Evolutionary conservation across 1,284 basidiomycete genomes (phyloP).

Genomic region (Leccinum laetum): DNA sequence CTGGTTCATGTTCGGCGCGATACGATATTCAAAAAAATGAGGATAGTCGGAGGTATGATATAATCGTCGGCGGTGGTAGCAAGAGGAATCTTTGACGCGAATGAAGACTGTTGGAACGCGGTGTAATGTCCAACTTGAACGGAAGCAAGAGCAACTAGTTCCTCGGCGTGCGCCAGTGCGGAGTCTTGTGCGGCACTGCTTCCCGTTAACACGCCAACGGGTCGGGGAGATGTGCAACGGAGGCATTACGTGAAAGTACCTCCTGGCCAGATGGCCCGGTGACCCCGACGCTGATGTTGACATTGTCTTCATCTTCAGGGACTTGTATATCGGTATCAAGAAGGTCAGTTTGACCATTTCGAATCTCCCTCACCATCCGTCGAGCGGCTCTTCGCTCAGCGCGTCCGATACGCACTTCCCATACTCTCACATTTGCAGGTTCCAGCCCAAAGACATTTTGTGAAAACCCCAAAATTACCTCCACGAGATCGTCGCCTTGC

Average conservation of each 20-base stretch:
- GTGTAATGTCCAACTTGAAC: constrained; percentile 79
- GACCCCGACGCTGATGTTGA: constrained; percentile 65
- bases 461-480: constrained; percentile 83
- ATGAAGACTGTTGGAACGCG: constrained; percentile 84
- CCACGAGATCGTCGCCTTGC: constrained; percentile 89
- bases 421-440: constrained; percentile 86
- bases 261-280: constrained; percentile 39
- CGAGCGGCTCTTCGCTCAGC: constrained; percentile 82
- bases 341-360: constrained; percentile 47
- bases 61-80: constrained; percentile 87
- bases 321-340: constrained; percentile 46
- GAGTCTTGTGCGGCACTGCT: constrained; percentile 28
- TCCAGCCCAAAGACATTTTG: constrained; percentile 91
- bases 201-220: constrained; percentile 21
- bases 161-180: constrained; percentile 52
- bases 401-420: constrained; percentile 84
- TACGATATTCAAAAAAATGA: constrained; percentile 63
- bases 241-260: constrained; percentile 24
- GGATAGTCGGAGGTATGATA: constrained; percentile 73
- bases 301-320: constrained; percentile 54
- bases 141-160: constrained; percentile 64
- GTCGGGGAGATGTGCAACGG: constrained; percentile 29
- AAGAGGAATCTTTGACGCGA: constrained; percentile 81
- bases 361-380: constrained; percentile 66
- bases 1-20: constrained; percentile 56